A percentile compares a stretch with the other conserved stretches of the same genome.
Evolutionary conservation across 2,329 filamentous ascomycete species (phyloP).

Genomic region (Alternaria postmessia): DNA sequence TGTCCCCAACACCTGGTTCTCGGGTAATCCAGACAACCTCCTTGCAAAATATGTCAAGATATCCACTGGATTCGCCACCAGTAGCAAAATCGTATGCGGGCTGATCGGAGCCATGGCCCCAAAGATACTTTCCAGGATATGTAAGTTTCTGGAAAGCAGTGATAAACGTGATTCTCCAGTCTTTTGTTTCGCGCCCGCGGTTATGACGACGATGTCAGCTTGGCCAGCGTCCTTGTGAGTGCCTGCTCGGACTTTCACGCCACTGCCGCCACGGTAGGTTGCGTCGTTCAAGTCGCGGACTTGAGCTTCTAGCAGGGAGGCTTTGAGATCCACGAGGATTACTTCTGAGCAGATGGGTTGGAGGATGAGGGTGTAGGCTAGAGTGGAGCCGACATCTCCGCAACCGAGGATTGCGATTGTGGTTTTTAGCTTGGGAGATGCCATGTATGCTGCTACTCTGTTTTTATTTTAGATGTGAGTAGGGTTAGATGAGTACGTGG

Average conservation of each 20-base stretch:
- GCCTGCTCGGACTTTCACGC: slow-evolving; percentile 56
- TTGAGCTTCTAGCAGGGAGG: slow-evolving; percentile 57
- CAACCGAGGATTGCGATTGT: slow-evolving; percentile 61
- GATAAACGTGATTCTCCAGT: slow-evolving; percentile 57
- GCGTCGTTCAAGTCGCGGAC: slow-evolving; percentile 63
- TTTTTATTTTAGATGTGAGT: neutral
- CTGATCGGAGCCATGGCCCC: slow-evolving; percentile 59
- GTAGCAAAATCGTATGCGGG: slow-evolving; percentile 58
- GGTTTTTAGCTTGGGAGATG: slow-evolving; percentile 43
- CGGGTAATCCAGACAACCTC: slow-evolving; percentile 58
- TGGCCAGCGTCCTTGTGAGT: slow-evolving; percentile 60
- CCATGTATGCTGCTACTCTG: slow-evolving; percentile 17
- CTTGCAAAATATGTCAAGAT: slow-evolving; percentile 61
- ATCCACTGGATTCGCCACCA: slow-evolving; percentile 65
- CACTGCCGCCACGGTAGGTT: slow-evolving; percentile 55
- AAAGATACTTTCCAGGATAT: slow-evolving; percentile 59
- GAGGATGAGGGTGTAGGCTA: slow-evolving; percentile 62
- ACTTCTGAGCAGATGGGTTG: slow-evolving; percentile 61
- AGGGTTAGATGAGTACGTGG: neutral
- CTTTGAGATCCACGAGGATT: slow-evolving; percentile 63
- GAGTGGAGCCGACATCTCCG: slow-evolving; percentile 61
- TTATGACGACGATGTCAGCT: slow-evolving; percentile 64
- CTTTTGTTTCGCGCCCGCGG: slow-evolving; percentile 63
- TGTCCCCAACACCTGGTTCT: slow-evolving; percentile 60
- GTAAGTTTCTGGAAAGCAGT: slow-evolving; percentile 58